Conservation (phyloP, 2,329 filamentous ascomycete species). For the Chaetomiaceae sp. region DNA sequence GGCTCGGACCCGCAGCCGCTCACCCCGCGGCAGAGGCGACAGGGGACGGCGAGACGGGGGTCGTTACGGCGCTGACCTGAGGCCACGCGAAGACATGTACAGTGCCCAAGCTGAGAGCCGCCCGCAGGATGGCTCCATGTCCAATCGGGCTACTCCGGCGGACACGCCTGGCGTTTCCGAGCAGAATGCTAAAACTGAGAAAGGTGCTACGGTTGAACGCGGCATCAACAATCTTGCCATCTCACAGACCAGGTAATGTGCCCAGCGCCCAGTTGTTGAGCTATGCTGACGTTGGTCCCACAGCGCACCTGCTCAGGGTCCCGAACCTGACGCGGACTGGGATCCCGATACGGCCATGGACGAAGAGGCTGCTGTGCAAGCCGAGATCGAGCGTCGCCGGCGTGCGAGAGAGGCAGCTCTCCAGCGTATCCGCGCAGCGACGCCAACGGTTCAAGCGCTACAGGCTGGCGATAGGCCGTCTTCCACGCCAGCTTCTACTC, state of each 20-base stretch:
- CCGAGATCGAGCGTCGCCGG: constrained; percentile 78
- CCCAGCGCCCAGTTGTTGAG: background rate
- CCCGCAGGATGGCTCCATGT: constrained; percentile 55
- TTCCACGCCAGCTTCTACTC: constrained; percentile 50
- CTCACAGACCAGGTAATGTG: constrained; percentile 35
- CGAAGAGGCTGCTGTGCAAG: constrained; percentile 53
- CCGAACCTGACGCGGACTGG: constrained; percentile 37
- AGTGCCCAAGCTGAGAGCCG: constrained; percentile 46
- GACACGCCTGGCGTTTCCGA: constrained; percentile 55
- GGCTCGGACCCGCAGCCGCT: constrained; percentile 29
- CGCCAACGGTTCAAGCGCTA: constrained; percentile 71
- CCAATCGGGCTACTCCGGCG: constrained; percentile 58
- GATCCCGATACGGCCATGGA: constrained; percentile 61
- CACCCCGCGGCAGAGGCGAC: constrained; percentile 27
- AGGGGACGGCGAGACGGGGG: constrained; percentile 30
- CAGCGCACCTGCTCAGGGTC: constrained; percentile 11
- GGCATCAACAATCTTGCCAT: constrained; percentile 28
- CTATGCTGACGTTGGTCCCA: background rate
- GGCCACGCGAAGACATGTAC: constrained; percentile 37
- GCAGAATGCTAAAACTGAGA: constrained; percentile 64
- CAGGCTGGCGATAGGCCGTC: constrained; percentile 59
- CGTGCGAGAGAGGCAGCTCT: constrained; percentile 80
- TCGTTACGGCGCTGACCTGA: constrained; percentile 28
- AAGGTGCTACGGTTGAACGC: constrained; percentile 52
- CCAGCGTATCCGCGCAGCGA: constrained; percentile 65